Percentiles rank a stretch among this genome's conserved stretches.
Evolutionary conservation across 305 asterid genomes (phyloP).

Genomic region (Solanum chacoense): DNA sequence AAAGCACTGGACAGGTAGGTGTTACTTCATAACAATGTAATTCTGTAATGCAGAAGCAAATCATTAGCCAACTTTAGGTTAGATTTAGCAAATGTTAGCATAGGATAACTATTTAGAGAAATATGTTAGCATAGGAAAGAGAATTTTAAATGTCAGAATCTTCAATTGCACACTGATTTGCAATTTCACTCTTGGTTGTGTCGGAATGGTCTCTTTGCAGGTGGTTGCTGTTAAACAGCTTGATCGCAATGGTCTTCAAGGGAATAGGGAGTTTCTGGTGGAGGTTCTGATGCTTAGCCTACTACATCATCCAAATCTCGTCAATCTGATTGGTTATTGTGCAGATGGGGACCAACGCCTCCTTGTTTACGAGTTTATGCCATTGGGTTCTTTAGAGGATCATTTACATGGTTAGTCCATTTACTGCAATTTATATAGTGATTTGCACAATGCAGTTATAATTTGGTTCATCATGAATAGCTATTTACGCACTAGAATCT

Average conservation of each 20-base stretch:
- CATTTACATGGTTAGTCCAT: constrained; percentile 73
- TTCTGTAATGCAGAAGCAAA: background rate
- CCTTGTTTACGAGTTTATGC: constrained; percentile 89
- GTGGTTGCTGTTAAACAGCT: constrained; percentile 89
- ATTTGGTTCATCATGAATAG: background rate
- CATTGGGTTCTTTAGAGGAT: constrained; percentile 89
- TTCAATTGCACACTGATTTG: background rate
- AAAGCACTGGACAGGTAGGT: constrained; percentile 66
- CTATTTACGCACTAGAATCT: background rate
- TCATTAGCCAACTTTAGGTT: background rate
- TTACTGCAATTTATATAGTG: background rate
- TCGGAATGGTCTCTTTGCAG: constrained; percentile 25
- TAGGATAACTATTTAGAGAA: background rate
- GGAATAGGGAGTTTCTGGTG: constrained; percentile 80
- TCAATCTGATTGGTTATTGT: constrained; percentile 85
- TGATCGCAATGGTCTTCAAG: constrained; percentile 81
- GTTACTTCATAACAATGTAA: background rate
- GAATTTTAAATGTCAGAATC: background rate
- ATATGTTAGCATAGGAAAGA: background rate
- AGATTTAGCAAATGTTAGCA: background rate
- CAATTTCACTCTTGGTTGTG: background rate
- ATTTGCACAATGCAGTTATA: background rate
- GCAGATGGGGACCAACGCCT: constrained; percentile 92
- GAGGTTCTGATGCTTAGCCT: constrained; percentile 97
- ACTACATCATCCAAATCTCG: constrained; percentile 76